These are phyloP conservation scores for Copromyces sp. DNA, from an alignment of 495 filamentous ascomycete genomes.

Conservation along the genomic window DNA sequence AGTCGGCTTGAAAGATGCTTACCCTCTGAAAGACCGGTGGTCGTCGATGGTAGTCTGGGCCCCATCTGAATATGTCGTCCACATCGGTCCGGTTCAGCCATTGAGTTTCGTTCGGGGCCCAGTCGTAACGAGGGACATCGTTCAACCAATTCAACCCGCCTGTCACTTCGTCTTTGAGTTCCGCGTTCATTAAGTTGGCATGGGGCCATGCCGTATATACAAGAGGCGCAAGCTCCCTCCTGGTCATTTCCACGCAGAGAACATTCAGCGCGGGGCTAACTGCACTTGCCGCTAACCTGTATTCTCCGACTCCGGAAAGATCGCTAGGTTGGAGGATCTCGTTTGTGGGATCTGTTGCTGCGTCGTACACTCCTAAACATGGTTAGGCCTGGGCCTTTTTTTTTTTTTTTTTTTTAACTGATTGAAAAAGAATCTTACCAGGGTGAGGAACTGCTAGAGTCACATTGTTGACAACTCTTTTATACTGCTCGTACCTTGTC, in stretches of 20 bases:
- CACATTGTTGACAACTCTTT: conserved; percentile 57
- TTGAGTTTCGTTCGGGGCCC: conserved; percentile 12
- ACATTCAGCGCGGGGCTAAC: conserved; percentile 57
- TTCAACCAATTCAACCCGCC: conserved; percentile 17
- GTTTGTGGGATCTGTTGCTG: conserved; percentile 49
- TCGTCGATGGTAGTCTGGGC: conserved; percentile 33
- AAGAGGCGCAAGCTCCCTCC: conserved; percentile 48
- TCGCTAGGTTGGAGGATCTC: conserved; percentile 56
- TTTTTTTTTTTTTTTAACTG: too few species aligned
- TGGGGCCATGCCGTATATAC: conserved; percentile 49
- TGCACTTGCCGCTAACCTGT: conserved; percentile 52
- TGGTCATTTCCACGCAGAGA: conserved; percentile 53
- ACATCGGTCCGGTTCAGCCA: conserved; percentile 50
- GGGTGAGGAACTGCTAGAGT: conserved; percentile 65
- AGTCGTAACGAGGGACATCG: conserved; percentile 14
- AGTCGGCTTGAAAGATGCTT: conserved; percentile 1
- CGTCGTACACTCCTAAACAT: conserved; percentile 43
- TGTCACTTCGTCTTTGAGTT: conserved; percentile 12
- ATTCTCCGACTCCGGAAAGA: conserved; percentile 54
- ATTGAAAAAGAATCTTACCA: background rate
- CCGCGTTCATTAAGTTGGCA: conserved; percentile 22
- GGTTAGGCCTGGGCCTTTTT: background rate
- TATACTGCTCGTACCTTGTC: conserved; percentile 31
- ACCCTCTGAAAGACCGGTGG: conserved; percentile 56
- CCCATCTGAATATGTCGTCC: conserved; percentile 62